Conservation (phyloP, 345 rosid species). For the Hibiscus syriacus region DNA sequence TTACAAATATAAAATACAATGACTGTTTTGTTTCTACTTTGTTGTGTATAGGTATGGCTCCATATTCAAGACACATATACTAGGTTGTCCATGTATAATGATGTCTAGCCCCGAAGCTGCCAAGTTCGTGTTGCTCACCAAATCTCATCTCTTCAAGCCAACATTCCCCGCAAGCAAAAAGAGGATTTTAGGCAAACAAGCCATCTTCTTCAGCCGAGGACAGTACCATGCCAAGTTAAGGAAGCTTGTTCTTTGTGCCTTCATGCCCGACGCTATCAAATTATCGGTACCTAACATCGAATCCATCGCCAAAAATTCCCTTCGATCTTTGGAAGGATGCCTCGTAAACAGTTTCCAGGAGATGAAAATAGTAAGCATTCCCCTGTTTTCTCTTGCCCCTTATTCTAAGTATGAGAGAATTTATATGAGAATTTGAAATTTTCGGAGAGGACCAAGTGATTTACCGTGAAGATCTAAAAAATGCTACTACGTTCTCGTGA, state of each 20-base stretch:
- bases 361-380: slow-evolving; percentile 66
- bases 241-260: slow-evolving; percentile 75
- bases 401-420: too few species aligned
- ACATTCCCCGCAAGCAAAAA: slow-evolving; percentile 85
- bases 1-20: too few species aligned
- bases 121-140: slow-evolving; percentile 57
- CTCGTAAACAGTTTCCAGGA: slow-evolving; percentile 55
- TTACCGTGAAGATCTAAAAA: slow-evolving; percentile 71
- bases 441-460: slow-evolving; percentile 58
- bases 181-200: slow-evolving; percentile 78
- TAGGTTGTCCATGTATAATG: slow-evolving; percentile 90
- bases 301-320: slow-evolving; percentile 37
- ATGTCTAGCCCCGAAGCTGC: slow-evolving; percentile 91
- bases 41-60: slow-evolving; percentile 47
- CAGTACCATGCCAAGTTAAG: slow-evolving; percentile 63
- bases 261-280: slow-evolving; percentile 55
- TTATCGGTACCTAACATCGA: slow-evolving; percentile 45
- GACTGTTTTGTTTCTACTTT: not conserved
- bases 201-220: slow-evolving; percentile 83
- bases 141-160: slow-evolving; percentile 73
- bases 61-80: slow-evolving; percentile 68
- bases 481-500: slow-evolving; percentile 82
- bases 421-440: too few species aligned
- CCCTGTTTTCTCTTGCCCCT: slow-evolving; percentile 14
- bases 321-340: slow-evolving; percentile 40